A percentile compares a stretch with the other conserved stretches of the same genome.
Evolutionary conservation across 1,139 yeast genomes (phyloP).

Genomic region (Lipomyces yarrowii): DNA sequence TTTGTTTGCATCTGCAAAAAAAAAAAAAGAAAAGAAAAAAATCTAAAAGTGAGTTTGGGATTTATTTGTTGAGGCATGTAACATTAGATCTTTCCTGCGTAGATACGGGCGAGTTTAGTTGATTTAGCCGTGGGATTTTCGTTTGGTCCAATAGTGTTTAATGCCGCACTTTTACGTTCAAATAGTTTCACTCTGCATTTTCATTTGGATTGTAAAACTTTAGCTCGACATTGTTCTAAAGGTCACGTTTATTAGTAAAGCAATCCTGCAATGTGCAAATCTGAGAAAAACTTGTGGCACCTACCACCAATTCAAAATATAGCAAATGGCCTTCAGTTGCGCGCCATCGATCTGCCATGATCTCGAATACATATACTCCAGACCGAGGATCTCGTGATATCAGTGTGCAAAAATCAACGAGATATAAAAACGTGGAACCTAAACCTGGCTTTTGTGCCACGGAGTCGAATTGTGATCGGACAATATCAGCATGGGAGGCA

Average conservation of each 20-base stretch:
- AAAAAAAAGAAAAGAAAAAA: too few species aligned
- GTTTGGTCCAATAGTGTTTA: not conserved
- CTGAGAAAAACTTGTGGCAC: not conserved
- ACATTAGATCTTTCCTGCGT: not conserved
- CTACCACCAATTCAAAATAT: constrained; percentile 5
- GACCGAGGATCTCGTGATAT: not conserved
- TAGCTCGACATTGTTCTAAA: not conserved
- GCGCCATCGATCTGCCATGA: constrained; percentile 20
- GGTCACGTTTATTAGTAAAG: not conserved
- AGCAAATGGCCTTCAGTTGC: constrained; percentile 13
- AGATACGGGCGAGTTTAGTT: not conserved
- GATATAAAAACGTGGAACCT: constrained; percentile 17
- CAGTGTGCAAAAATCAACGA: constrained; percentile 15
- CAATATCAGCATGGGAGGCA: constrained; percentile 10
- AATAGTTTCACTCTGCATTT: not conserved
- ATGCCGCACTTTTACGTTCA: not conserved
- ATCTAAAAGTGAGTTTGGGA: not conserved
- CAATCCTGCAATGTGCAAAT: too few species aligned
- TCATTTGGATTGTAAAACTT: not conserved
- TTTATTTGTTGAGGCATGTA: not conserved
- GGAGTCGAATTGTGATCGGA: constrained; percentile 20
- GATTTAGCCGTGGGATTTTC: not conserved
- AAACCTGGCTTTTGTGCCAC: constrained; percentile 21
- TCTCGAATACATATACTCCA: constrained; percentile 11
- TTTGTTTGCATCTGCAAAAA: not conserved